Evolutionary conservation across 768 basidiomycete species (phyloP).

Genomic region (Lentinus brumalis): DNA sequence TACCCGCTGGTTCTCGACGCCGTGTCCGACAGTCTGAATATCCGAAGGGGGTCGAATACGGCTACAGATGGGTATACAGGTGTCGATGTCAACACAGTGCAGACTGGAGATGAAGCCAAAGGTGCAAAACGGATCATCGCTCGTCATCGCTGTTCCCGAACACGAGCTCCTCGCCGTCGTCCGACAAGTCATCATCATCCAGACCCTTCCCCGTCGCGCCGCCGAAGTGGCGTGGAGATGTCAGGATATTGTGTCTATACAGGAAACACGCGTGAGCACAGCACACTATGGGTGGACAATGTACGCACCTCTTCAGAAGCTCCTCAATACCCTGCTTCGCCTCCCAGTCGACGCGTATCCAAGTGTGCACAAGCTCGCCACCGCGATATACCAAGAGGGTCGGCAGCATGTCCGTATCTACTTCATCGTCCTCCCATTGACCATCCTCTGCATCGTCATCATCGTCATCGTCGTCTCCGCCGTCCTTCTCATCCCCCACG

Average conservation of each 20-base stretch:
- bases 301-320: constrained; percentile 59
- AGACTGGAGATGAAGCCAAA: background rate
- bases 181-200: constrained; percentile 45
- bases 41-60: background rate
- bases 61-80: background rate
- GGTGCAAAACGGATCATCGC: background rate
- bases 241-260: constrained; percentile 44
- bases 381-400: constrained; percentile 78
- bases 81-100: background rate
- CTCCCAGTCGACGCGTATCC: constrained; percentile 90
- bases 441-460: constrained; percentile 37
- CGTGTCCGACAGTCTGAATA: no score
- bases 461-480: constrained; percentile 36
- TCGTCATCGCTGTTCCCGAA: constrained; percentile 34
- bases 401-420: constrained; percentile 80
- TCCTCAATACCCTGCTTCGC: constrained; percentile 70
- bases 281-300: background rate
- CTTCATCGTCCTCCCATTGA: constrained; percentile 57
- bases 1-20: no score
- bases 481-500: constrained; percentile 52
- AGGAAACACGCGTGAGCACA: background rate
- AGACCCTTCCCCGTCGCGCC: constrained; percentile 38
- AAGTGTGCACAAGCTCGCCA: constrained; percentile 83
- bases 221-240: constrained; percentile 36
- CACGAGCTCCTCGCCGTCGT: constrained; percentile 36